A percentile compares a stretch with the other conserved stretches of the same genome.
Evolutionary conservation across 768 basidiomycete genomes (phyloP).

Genomic region (Kondoa malvinella): DNA sequence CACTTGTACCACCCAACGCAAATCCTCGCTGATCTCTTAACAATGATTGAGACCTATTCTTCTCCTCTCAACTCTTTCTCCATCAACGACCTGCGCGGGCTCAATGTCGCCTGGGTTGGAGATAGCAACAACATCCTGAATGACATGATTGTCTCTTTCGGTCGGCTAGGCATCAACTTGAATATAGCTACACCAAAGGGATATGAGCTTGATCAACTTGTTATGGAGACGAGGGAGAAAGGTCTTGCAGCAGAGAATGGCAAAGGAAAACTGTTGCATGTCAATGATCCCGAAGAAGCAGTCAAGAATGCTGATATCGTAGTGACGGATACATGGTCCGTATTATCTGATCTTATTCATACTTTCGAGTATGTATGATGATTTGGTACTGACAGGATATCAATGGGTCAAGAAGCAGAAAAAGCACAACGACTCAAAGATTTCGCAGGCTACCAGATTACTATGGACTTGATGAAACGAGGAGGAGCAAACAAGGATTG

Average conservation of each 20-base stretch:
- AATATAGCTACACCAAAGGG: conserved; percentile 62
- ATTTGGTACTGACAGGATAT: conserved; percentile 48
- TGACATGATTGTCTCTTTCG: conserved; percentile 91
- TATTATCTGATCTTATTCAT: not conserved
- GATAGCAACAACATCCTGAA: conserved; percentile 90
- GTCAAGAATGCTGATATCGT: conserved; percentile 83
- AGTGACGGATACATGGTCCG: conserved; percentile 87
- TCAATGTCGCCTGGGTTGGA: conserved; percentile 84
- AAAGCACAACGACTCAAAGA: conserved; percentile 67
- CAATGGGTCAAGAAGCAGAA: conserved; percentile 96
- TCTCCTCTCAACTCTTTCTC: conserved; percentile 18
- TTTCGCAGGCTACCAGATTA: conserved; percentile 86
- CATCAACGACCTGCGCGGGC: conserved; percentile 43
- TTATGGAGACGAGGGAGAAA: conserved; percentile 65
- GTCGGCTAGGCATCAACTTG: conserved; percentile 70
- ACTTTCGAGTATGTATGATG: not conserved
- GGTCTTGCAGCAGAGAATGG: conserved; percentile 20
- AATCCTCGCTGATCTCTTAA: conserved; percentile 78
- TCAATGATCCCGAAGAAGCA: conserved; percentile 51
- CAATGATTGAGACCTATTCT: conserved; percentile 50
- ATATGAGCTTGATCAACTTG: conserved; percentile 38
- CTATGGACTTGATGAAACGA: conserved; percentile 56
- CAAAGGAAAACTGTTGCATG: conserved; percentile 19
- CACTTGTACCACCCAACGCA: conserved; percentile 95
- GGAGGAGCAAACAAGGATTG: conserved; percentile 27